phyloP scores from a whole-genome alignment of 352 stramenopile species.

The Globisporangium middletonii region DNA sequence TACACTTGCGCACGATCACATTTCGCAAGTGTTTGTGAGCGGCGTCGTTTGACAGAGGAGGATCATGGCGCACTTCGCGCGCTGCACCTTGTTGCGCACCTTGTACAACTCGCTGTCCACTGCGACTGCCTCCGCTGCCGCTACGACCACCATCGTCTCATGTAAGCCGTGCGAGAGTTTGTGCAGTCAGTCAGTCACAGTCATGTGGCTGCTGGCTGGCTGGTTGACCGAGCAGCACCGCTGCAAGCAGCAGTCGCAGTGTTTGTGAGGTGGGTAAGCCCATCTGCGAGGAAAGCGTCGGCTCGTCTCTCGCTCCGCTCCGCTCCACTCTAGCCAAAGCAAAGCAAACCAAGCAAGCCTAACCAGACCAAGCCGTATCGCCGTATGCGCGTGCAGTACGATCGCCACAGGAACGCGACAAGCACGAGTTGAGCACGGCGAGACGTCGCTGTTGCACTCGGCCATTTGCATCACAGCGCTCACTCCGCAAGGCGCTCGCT shows the following conservation, averaged over 20 bases:
- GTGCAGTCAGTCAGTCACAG: not conserved
- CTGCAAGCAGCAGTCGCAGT: not conserved
- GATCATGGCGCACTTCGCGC: too few relatives aligned
- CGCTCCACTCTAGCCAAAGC: not conserved
- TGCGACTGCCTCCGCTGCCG: too few relatives aligned
- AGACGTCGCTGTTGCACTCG: not conserved
- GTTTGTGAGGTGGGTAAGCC: not conserved
- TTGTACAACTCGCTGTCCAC: too few relatives aligned
- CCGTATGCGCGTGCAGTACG: not conserved
- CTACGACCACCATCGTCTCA: too few relatives aligned
- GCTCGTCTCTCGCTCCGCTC: not conserved
- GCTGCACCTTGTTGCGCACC: too few relatives aligned
- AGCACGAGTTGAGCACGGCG: not conserved
- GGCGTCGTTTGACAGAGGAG: too few relatives aligned
- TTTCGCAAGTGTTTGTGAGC: too few relatives aligned
- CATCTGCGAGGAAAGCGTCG: not conserved
- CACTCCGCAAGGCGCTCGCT: not conserved
- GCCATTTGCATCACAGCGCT: not conserved
- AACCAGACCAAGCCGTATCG: too few relatives aligned
- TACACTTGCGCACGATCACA: too few relatives aligned
- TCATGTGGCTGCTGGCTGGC: not conserved
- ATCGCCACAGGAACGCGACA: not conserved
- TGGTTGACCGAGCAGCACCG: too few relatives aligned
- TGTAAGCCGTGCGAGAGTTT: too few relatives aligned
- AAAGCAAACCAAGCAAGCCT: not conserved